Evolutionary conservation across 2,329 filamentous ascomycete genomes (phyloP), one percentile per base, ranked within the genome.

Genomic region (Paramyrothecium roridum): DNA sequence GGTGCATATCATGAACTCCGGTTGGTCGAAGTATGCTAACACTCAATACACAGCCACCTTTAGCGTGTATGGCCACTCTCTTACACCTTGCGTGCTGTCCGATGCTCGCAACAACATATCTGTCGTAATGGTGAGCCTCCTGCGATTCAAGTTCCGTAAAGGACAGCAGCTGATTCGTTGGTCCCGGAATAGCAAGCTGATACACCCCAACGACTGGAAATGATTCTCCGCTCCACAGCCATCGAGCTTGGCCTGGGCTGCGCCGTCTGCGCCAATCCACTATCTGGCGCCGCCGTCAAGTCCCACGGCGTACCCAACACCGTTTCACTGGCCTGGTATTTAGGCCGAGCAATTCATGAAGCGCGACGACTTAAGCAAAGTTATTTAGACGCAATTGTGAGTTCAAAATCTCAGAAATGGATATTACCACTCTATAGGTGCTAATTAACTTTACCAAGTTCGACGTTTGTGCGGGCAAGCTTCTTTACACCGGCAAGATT

Each of bases 401-500:
- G 62, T 30, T n/a, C n/a, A 30, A 30, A 30, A 30, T 6, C 26
- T 6, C 26, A 30, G 10, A 6, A 10, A 30, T 10, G 4, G 26
- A 30, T 10, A 30, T 10, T 30, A 10, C 6, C 26, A 30, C 6
- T 30, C 4, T 30, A 10, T 10, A 6, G 10, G 10, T 30, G 26
- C 26, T 30, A 4, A 30, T 30, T 30, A 10, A 30, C 26, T 30
- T 4, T 10, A 20, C 46, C 10, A 68, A 72, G 13, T 78, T 74
- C 72, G 76, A 69, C 1, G 73, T 80, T 47, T 73, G 67, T 17
- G 66, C 66, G 21, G 71, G 72, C 47, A 69, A 68, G 40, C 57
- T 75, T 0, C 65, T 76, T 1, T 76, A 70, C 46, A 70, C 66
- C 0, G 73, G 74, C 20, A 76, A 76, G 55, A 72, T 75, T n/a